phyloP scores from a whole-genome alignment of 441 rosid species.

The Euphorbia corollata region DNA sequence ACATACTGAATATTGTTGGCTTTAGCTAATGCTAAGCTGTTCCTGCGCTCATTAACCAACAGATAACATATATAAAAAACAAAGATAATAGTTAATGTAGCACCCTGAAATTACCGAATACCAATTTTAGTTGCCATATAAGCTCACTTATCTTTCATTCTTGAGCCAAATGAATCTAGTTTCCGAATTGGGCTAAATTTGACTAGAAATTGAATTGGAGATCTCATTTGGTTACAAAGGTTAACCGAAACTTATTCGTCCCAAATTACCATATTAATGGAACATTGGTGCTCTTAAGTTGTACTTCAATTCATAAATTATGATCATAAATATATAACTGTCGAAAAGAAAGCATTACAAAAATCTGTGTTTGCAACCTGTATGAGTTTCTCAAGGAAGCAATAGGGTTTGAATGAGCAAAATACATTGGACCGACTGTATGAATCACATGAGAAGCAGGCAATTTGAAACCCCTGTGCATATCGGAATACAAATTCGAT shows the following conservation, averaged over 20 bases:
- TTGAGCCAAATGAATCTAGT: background rate
- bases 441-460: slow-evolving; percentile 71
- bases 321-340: background rate
- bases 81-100: too few species aligned
- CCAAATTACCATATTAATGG: too few species aligned
- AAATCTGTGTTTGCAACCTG: slow-evolving; percentile 27
- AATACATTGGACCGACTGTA: slow-evolving; percentile 78
- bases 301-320: background rate
- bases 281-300: background rate
- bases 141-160: background rate
- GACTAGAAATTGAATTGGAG: background rate
- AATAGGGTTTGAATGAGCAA: slow-evolving; percentile 39
- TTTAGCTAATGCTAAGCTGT: slow-evolving; percentile 6
- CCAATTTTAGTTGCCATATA: background rate
- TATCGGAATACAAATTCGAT: background rate
- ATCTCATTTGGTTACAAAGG: background rate
- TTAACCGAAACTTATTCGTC: too few species aligned
- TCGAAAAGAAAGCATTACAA: background rate
- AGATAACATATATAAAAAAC: too few species aligned
- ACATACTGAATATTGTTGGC: slow-evolving; percentile 48
- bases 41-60: slow-evolving; percentile 2
- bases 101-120: too few species aligned
- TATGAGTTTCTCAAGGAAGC: slow-evolving; percentile 47
- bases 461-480: slow-evolving; percentile 66
- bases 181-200: background rate